These are phyloP conservation scores for Talaromyces amestolkiae DNA, from an alignment of 2,329 filamentous ascomycete species.

Conservation along the genomic window DNA sequence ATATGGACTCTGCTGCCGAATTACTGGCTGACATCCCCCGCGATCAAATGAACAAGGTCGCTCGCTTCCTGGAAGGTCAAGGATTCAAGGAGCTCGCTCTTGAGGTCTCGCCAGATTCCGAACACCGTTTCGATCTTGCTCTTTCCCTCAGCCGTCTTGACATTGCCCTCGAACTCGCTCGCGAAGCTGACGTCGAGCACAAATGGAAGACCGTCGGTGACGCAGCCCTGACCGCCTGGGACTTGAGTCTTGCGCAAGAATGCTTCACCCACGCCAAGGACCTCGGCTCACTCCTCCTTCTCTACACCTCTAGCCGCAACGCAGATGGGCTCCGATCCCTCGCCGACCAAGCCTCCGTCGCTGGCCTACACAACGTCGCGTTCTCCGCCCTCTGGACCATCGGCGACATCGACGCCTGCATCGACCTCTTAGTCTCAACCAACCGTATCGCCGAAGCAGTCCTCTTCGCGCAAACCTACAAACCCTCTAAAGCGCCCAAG, in stretches of 20 bases:
- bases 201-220: slow-evolving; percentile 99
- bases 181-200: slow-evolving; percentile 82
- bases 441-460: slow-evolving; percentile 80
- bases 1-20: slow-evolving; percentile 87
- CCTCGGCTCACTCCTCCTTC: slow-evolving; percentile 78
- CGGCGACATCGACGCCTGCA: slow-evolving; percentile 76
- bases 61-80: slow-evolving; percentile 93
- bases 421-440: slow-evolving; percentile 75
- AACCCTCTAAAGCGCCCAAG: slow-evolving; percentile 69
- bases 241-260: slow-evolving; percentile 82
- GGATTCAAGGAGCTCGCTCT: slow-evolving; percentile 94
- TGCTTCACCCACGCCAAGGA: slow-evolving; percentile 92
- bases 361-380: slow-evolving; percentile 84
- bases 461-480: slow-evolving; percentile 92
- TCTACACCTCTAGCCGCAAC: slow-evolving; percentile 84
- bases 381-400: slow-evolving; percentile 89
- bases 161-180: slow-evolving; percentile 80
- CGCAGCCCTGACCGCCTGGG: slow-evolving; percentile 80
- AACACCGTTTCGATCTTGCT: slow-evolving; percentile 94
- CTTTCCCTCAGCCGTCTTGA: slow-evolving; percentile 78
- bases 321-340: slow-evolving; percentile 69
- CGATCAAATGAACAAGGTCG: slow-evolving; percentile 98
- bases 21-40: slow-evolving; percentile 78
- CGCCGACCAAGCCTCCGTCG: slow-evolving; percentile 69
- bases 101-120: slow-evolving; percentile 87